Evolutionary conservation across 2,329 filamentous ascomycete species (phyloP).

Genomic region (Fusarium pininemorale): DNA sequence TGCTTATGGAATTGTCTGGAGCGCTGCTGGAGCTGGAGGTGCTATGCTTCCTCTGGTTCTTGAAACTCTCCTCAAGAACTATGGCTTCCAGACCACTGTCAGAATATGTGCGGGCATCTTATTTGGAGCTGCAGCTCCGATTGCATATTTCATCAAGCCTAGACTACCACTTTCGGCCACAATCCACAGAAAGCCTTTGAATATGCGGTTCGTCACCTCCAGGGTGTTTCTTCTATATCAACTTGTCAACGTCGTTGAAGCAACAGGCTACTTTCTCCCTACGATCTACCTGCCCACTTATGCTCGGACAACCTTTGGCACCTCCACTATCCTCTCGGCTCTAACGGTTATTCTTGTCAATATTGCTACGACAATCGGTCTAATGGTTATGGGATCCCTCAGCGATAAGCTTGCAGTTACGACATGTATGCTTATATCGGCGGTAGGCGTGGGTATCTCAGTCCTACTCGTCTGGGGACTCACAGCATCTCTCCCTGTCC

Average conservation of each 20-base stretch:
- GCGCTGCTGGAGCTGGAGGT: conserved; percentile 47
- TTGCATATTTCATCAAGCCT: conserved; percentile 62
- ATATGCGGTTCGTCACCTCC: conserved; percentile 58
- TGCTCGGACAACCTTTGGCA: conserved; percentile 56
- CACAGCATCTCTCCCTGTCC: conserved; percentile 56
- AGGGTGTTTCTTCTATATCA: conserved; percentile 64
- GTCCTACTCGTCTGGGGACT: conserved; percentile 68
- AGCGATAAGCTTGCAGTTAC: conserved; percentile 59
- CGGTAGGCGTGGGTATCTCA: conserved; percentile 60
- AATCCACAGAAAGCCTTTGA: conserved; percentile 45
- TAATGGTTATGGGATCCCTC: conserved; percentile 52
- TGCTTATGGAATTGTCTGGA: conserved; percentile 65
- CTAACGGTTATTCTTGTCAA: conserved; percentile 65
- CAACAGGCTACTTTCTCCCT: conserved; percentile 67
- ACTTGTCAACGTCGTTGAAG: conserved; percentile 63
- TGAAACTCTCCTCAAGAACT: conserved; percentile 54
- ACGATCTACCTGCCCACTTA: conserved; percentile 66
- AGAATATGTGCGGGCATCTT: conserved; percentile 58
- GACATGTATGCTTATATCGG: conserved; percentile 62
- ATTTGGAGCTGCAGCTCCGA: conserved; percentile 58
- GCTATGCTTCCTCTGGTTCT: conserved; percentile 60
- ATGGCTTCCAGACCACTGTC: conserved; percentile 55
- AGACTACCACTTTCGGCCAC: conserved; percentile 53
- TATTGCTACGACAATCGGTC: conserved; percentile 62
- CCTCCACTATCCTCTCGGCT: conserved; percentile 56